Base-by-base conservation (phyloP, 306 rosid species). In the Sindora glabra region DNA sequence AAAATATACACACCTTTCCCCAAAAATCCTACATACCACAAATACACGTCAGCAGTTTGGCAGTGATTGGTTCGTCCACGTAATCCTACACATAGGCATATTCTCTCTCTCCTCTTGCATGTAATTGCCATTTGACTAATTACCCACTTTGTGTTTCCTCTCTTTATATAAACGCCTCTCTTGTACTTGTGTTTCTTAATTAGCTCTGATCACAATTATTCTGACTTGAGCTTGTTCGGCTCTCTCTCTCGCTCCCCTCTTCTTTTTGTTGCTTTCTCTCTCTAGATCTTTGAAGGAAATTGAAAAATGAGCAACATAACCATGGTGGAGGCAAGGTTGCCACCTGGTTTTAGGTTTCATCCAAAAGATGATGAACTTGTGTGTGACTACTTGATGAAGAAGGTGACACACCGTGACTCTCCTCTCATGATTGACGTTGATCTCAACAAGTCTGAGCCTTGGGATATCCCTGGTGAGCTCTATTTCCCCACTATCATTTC, bases 341-440 rank as follows among this genome's bases (percentile, higher is more conserved):
- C 97, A 39, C 95, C 97, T 2, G 97, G 97, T 24, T 90, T 90
- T 59, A 79, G 97, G 76, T 90, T 90, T 68, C 97, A 90, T 80
- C 97, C 97, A 1, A 84, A 76, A 74, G 97, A 90, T 65, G 97
- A 90, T 73, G 97, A 90, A 10, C 88, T 90, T 38, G 97, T 90
- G 0, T 90, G 90, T 70, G 94, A 86, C 69, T 90, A 90, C 57
- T 68, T 90, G 81, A 64, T 90, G 77, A 84, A 82, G 77, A 90
- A 86, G 78, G 68, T 78, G 6, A 56, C 74, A 26, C 78, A 70
- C 37, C 58, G 47, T 54, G 71, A 76, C 58, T 74, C 90, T 23
- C 62, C 72, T 52, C 95, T 86, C 61, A 46, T 90, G 83, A 84
- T 86, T 24, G 90, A 90, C 50, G 97, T 90, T 73, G 97, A 90